Conservation (phyloP, 441 rosid genomes). For the Metrosideros polymorpha region DNA sequence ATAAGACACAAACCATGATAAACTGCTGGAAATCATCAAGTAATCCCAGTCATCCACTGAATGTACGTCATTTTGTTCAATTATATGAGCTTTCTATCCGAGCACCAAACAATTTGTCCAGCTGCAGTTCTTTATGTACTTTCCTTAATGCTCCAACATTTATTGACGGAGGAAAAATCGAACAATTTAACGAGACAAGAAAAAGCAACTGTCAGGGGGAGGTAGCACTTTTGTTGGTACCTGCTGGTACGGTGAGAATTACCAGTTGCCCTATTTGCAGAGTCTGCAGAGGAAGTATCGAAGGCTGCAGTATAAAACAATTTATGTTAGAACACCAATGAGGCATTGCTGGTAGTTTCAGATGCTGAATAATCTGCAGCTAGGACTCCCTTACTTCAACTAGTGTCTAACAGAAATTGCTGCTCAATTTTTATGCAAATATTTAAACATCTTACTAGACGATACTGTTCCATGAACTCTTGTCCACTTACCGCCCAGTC, state of each 20-base stretch:
- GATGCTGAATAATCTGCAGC: background rate
- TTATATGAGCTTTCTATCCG: background rate
- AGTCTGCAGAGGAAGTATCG: conserved; percentile 89
- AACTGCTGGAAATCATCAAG: background rate
- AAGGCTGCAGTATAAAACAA: conserved; percentile 43
- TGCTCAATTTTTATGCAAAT: background rate
- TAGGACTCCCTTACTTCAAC: background rate
- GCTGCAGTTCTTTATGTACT: background rate
- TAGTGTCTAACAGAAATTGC: background rate
- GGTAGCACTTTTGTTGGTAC: conserved; percentile 22
- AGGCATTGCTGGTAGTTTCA: background rate
- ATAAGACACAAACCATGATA: background rate
- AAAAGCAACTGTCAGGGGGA: background rate
- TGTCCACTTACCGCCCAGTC: conserved; percentile 80
- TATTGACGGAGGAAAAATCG: background rate
- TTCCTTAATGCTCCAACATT: background rate
- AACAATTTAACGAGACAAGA: background rate
- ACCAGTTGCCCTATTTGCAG: conserved; percentile 76
- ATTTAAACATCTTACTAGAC: background rate
- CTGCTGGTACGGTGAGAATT: conserved; percentile 91
- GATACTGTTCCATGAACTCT: background rate
- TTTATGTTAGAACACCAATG: background rate
- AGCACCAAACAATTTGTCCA: background rate
- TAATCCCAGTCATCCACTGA: background rate
- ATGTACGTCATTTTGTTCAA: background rate